Evolutionary conservation across 441 rosid species (phyloP).

Genomic region (Corymbia citriodora): DNA sequence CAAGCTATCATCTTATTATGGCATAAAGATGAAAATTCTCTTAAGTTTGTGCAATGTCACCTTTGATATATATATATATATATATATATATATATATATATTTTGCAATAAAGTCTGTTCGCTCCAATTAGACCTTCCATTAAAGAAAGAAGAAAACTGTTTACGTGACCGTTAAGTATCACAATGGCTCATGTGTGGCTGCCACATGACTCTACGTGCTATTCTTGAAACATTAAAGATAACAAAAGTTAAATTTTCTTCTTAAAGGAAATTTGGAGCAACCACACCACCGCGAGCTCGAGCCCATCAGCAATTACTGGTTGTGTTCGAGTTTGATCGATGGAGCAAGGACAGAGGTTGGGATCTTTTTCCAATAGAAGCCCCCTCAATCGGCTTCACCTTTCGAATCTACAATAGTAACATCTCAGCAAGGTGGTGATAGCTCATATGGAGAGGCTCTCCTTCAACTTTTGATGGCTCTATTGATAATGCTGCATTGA

Average conservation of each 20-base stretch:
- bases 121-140: not conserved
- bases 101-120: not conserved
- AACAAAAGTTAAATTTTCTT: not conserved
- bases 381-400: no score
- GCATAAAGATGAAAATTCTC: not conserved
- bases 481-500: no score
- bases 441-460: no score
- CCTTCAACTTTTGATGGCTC: no score
- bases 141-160: no score
- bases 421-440: no score
- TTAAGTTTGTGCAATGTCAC: accelerated
- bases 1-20: not conserved
- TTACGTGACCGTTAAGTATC: no score
- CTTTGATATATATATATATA: no score
- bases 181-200: not conserved
- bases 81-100: no score
- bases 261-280: accelerated
- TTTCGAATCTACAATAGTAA: no score
- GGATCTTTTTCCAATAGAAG: no score
- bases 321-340: not conserved
- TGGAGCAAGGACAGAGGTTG: no score
- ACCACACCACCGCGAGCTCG: not conserved
- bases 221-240: not conserved
- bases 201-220: accelerated
- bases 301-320: not conserved